Evolutionary conservation across 2,329 filamentous ascomycete species (phyloP), one percentile per base, ranked within the genome.

Genomic region (Pseudogymnoascus destructans): DNA sequence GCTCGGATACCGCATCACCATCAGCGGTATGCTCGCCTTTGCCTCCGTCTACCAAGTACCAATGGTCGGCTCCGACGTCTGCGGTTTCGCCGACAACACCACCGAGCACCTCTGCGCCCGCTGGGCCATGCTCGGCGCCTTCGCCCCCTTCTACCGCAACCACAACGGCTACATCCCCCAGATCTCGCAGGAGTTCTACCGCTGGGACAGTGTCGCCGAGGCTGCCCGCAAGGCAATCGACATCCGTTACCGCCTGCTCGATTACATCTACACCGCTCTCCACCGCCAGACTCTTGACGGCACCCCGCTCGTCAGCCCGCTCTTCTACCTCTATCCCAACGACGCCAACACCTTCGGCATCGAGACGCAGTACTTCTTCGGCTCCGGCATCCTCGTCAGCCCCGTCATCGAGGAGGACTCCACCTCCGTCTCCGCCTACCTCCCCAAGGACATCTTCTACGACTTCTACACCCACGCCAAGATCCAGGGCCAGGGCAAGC

Each of bases 221-320:
- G 83, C 85, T 0, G 85, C 85, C 0, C 78, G 77, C 58, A 84
- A 80, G 60, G 85, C 82, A 15, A 89, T 91, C 64, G 78, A 78
- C 27, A 82, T 83, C 54, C 79, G 87, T n/a, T 91, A 91, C 72
- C 77, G 79, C 30, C 74, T 91, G n/a, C 75, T 91, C 10, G 87
- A 90, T 66, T 91, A 91, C 72, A 76, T 88, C 60, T 91, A 92
- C 74, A 90, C 87, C 1, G 80, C 82, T 0, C 75, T 89, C 64
- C 74, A 83, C 67, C 71, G 73, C 59, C 79, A 87, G 68, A 78
- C 75, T 27, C 66, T 74, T 15, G 77, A 78, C 42, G 87, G 87
- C 32, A 77, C 76, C 1, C 86, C 87, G 0, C 74, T 83, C 62
- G 73, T 89, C 58, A 82, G 81, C 64, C 87, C 87, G 0, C 70